Evolutionary conservation across 805 yeast species (phyloP).

Genomic region (Spathaspora gorwiae): DNA sequence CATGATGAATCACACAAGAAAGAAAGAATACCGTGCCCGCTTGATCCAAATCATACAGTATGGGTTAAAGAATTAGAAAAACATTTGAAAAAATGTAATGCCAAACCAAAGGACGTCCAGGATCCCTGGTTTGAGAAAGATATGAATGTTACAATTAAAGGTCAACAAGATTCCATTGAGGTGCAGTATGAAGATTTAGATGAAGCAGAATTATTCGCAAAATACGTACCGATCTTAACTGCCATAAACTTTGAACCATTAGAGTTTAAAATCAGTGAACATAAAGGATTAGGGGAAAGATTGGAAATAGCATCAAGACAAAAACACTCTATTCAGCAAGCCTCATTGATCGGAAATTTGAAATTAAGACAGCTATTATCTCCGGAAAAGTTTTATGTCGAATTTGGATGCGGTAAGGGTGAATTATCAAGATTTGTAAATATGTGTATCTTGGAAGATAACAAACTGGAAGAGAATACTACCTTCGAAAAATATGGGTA

Average conservation of each 20-base stretch:
- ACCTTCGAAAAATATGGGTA: slow-evolving; percentile 27
- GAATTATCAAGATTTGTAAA: slow-evolving; percentile 69
- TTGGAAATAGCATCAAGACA: slow-evolving; percentile 48
- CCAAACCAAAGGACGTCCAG: slow-evolving; percentile 27
- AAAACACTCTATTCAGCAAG: slow-evolving; percentile 81
- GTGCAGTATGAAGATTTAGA: slow-evolving; percentile 9
- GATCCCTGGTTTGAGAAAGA: slow-evolving; percentile 52
- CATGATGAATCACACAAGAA: slow-evolving; percentile 15
- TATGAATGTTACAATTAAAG: slow-evolving; percentile 29
- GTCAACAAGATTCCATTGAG: background rate
- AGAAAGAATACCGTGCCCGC: slow-evolving; percentile 65
- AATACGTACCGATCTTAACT: slow-evolving; percentile 16
- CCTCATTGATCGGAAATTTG: slow-evolving; percentile 71
- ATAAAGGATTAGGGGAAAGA: slow-evolving; percentile 34
- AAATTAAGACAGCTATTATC: slow-evolving; percentile 37
- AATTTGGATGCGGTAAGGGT: slow-evolving; percentile 90
- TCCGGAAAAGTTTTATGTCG: slow-evolving; percentile 43
- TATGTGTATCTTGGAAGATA: slow-evolving; percentile 26
- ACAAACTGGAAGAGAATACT: background rate
- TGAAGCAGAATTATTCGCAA: slow-evolving; percentile 9
- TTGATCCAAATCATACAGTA: slow-evolving; percentile 70
- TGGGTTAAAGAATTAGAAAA: slow-evolving; percentile 52
- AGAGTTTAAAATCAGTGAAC: slow-evolving; percentile 13
- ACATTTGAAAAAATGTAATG: slow-evolving; percentile 64
- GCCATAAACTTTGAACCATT: slow-evolving; percentile 14